These are phyloP conservation scores for Murraya paniculata DNA, from an alignment of 345 rosid species.

Conservation along the genomic window DNA sequence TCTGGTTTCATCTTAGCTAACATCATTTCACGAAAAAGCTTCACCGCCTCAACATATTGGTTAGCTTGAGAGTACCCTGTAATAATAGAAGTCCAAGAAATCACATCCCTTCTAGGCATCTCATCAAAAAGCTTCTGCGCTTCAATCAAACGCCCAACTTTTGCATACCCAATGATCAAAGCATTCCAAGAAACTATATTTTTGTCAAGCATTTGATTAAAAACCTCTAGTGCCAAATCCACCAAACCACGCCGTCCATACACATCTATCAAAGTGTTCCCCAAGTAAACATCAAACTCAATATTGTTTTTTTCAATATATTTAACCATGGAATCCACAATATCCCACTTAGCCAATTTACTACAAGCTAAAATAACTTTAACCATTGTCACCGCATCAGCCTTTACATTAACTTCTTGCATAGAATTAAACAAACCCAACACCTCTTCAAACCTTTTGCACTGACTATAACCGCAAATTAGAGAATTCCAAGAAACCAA, in stretches of 20 bases:
- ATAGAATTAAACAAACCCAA: slow-evolving; percentile 43
- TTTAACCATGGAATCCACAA: slow-evolving; percentile 35
- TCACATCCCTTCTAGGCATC: slow-evolving; percentile 55
- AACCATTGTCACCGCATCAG: slow-evolving; percentile 64
- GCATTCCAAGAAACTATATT: slow-evolving; percentile 59
- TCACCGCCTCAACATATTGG: slow-evolving; percentile 39
- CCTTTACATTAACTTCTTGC: slow-evolving; percentile 39
- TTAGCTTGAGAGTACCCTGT: slow-evolving; percentile 49
- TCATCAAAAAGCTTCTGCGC: slow-evolving; percentile 51
- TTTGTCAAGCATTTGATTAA: slow-evolving; percentile 43
- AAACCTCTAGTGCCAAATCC: slow-evolving; percentile 37
- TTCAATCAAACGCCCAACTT: slow-evolving; percentile 28
- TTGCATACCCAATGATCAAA: slow-evolving; percentile 44
- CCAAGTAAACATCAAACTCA: slow-evolving; percentile 55
- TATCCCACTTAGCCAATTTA: slow-evolving; percentile 22
- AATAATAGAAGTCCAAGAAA: slow-evolving; percentile 75
- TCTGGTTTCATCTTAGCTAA: slow-evolving; percentile 49
- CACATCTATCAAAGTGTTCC: slow-evolving; percentile 59
- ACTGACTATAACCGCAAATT: slow-evolving; percentile 57
- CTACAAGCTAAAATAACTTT: slow-evolving; percentile 49
- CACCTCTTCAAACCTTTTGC: slow-evolving; percentile 35
- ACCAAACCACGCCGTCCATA: slow-evolving; percentile 51
- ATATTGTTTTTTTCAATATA: slow-evolving; percentile 42
- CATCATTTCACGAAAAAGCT: slow-evolving; percentile 57
- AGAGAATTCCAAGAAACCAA: slow-evolving; percentile 75